Evolutionary conservation across 2,329 filamentous ascomycete species (phyloP).

Genomic region (Alternaria angustiovoidea): DNA sequence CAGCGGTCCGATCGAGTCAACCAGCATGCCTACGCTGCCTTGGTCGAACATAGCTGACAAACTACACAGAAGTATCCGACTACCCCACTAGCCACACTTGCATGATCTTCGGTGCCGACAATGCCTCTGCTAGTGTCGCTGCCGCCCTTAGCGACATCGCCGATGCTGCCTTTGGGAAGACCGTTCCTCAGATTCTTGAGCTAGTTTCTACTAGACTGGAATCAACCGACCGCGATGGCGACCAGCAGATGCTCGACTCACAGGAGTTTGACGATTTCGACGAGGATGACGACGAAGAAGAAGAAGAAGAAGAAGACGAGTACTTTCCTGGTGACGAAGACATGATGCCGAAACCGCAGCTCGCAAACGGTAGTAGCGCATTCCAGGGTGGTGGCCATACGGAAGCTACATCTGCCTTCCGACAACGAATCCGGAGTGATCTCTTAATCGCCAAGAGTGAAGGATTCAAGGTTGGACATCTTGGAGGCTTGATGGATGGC

Average conservation of each 20-base stretch:
- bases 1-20: too few species aligned
- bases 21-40: background rate
- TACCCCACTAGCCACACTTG: slow-evolving; percentile 68
- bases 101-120: slow-evolving; percentile 63
- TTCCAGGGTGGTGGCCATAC: slow-evolving; percentile 17
- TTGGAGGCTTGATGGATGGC: slow-evolving; percentile 60
- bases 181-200: slow-evolving; percentile 59
- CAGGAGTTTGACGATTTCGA: slow-evolving; percentile 44
- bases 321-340: slow-evolving; percentile 53
- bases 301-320: slow-evolving; percentile 41
- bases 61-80: slow-evolving; percentile 61
- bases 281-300: slow-evolving; percentile 47
- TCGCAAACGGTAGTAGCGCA: slow-evolving; percentile 6
- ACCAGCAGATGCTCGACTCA: slow-evolving; percentile 54
- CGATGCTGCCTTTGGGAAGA: slow-evolving; percentile 53
- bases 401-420: slow-evolving; percentile 36
- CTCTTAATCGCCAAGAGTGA: slow-evolving; percentile 67
- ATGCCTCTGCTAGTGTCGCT: slow-evolving; percentile 54
- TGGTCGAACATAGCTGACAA: background rate
- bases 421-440: slow-evolving; percentile 64
- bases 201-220: slow-evolving; percentile 53
- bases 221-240: slow-evolving; percentile 52
- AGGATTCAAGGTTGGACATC: slow-evolving; percentile 74
- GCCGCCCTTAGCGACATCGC: slow-evolving; percentile 57
- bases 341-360: slow-evolving; percentile 41